Conservation (phyloP, 495 filamentous ascomycete genomes). For the Aspergillus campestris region DNA sequence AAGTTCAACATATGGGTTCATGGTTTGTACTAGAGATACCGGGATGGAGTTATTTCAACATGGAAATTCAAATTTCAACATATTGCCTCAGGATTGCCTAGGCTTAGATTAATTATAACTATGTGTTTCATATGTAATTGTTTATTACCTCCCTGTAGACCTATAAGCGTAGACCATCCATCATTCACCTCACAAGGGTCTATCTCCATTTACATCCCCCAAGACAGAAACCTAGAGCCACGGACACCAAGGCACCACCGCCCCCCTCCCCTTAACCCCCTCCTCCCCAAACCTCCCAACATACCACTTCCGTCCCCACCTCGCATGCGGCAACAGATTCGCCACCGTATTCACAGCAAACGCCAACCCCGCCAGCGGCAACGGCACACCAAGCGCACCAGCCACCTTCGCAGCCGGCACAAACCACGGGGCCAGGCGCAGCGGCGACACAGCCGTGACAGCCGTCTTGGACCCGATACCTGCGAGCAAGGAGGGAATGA, state of each 20-base stretch:
- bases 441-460: slow-evolving; percentile 7
- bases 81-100: too few species aligned
- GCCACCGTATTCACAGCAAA: slow-evolving; percentile 83
- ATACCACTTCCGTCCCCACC: slow-evolving; percentile 84
- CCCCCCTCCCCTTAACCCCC: slow-evolving; percentile 63
- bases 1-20: slow-evolving; percentile 44
- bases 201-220: too few species aligned
- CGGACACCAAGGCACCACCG: slow-evolving; percentile 68
- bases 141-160: too few species aligned
- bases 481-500: background rate
- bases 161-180: too few species aligned
- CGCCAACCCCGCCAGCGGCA: slow-evolving; percentile 57
- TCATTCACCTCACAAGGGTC: too few species aligned
- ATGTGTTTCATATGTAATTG: slow-evolving; percentile 10
- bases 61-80: slow-evolving; percentile 32
- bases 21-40: slow-evolving; percentile 37
- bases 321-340: slow-evolving; percentile 83
- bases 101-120: slow-evolving; percentile 16
- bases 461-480: background rate
- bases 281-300: slow-evolving; percentile 75
- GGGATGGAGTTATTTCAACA: slow-evolving; percentile 51
- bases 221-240: slow-evolving; percentile 20
- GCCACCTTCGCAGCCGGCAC: slow-evolving; percentile 45
- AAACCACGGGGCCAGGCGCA: slow-evolving; percentile 41
- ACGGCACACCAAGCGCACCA: slow-evolving; percentile 15